These are phyloP conservation scores for Laburnicola sp. DNA, from an alignment of 2,329 filamentous ascomycete species.

Conservation along the genomic window DNA sequence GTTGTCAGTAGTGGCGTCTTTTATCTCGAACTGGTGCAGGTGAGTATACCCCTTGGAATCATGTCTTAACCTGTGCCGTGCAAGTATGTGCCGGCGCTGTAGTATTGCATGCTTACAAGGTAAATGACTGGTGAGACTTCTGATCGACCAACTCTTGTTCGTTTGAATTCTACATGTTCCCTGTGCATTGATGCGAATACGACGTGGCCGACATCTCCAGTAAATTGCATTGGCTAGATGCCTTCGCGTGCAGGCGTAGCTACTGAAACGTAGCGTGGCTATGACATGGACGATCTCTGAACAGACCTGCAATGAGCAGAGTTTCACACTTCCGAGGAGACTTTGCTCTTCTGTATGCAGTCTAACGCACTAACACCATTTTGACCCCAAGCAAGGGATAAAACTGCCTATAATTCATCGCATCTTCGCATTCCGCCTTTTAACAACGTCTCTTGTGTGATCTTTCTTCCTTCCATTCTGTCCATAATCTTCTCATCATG, in stretches of 20 bases:
- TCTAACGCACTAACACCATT: not conserved
- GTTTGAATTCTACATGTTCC: no score
- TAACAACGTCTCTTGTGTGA: not conserved
- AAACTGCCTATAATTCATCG: not conserved
- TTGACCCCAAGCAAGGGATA: constrained; percentile 4
- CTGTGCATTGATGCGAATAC: no score
- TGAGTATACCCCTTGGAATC: not conserved
- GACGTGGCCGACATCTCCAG: no score
- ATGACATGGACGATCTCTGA: constrained; percentile 5
- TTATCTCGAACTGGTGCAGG: not conserved
- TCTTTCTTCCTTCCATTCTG: not conserved
- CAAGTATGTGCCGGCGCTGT: no score
- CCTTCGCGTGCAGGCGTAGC: not conserved
- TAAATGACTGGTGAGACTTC: no score
- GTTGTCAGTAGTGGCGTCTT: not conserved
- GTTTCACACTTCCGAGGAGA: no score
- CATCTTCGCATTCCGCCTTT: not conserved
- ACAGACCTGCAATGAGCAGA: no score
- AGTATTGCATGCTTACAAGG: no score
- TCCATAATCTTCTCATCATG: constrained; percentile 6
- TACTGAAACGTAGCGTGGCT: constrained; percentile 19
- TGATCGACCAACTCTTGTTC: no score
- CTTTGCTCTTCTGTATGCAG: no score
- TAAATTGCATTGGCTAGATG: no score
- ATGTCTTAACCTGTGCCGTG: not conserved